Evolutionary conservation across 768 basidiomycete species (phyloP).

Genomic region (Lactifluus subvellereus): DNA sequence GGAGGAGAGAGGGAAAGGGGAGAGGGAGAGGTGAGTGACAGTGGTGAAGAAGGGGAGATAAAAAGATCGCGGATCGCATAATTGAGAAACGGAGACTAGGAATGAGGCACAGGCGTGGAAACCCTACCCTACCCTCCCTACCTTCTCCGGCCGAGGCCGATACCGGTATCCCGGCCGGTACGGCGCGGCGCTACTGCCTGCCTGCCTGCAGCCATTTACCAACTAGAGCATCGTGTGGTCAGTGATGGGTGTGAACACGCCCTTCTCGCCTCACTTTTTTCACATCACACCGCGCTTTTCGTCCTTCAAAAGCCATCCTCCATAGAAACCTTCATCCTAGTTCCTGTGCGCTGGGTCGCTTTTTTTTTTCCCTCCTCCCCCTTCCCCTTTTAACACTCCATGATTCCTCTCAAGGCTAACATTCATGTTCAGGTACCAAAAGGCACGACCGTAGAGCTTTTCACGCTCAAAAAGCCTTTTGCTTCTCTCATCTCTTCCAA

Average conservation of each 20-base stretch:
- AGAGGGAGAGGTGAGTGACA: background rate
- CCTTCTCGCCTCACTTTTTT: slow-evolving; percentile 14
- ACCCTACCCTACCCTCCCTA: too few relatives aligned
- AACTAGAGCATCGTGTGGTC: background rate
- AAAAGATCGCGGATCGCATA: slow-evolving; percentile 3
- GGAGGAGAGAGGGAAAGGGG: background rate
- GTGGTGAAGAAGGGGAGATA: background rate
- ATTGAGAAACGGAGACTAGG: background rate
- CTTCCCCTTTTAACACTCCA: background rate
- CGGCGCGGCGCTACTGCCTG: background rate
- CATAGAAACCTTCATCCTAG: slow-evolving; percentile 1
- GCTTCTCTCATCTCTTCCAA: slow-evolving; percentile 18
- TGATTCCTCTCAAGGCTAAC: slow-evolving; percentile 25
- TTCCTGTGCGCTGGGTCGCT: slow-evolving; percentile 10
- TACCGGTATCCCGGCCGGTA: background rate
- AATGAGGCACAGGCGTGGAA: background rate
- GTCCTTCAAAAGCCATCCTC: slow-evolving; percentile 15
- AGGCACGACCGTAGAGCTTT: slow-evolving; percentile 24
- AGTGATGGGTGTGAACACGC: background rate
- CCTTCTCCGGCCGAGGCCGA: background rate
- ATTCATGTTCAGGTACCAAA: slow-evolving; percentile 24
- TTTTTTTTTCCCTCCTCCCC: background rate
- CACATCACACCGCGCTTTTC: slow-evolving; percentile 9
- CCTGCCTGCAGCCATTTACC: background rate
- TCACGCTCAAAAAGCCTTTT: slow-evolving; percentile 22